Evolutionary conservation across 768 basidiomycete species (phyloP).

Genomic region (Russula compacta): DNA sequence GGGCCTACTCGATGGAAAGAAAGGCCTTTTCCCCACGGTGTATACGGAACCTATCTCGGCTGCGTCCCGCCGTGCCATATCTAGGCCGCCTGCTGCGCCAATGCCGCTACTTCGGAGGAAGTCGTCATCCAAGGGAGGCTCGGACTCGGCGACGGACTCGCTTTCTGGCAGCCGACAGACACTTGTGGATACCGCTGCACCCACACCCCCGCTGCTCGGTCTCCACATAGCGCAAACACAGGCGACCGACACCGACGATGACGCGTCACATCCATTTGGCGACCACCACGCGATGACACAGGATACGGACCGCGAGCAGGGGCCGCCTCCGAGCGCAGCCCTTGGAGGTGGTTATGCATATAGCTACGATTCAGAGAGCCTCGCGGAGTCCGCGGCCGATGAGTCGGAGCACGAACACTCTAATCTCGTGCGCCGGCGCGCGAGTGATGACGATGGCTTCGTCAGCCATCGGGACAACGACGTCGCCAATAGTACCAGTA

Average conservation of each 20-base stretch:
- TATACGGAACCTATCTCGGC: constrained; percentile 50
- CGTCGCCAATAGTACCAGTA: neutral
- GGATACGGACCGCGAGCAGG: constrained; percentile 1
- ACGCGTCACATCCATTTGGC: constrained; percentile 43
- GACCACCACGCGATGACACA: constrained; percentile 36
- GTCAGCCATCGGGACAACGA: neutral
- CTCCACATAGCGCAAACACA: constrained; percentile 33
- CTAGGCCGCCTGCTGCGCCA: constrained; percentile 22
- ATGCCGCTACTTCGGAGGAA: constrained; percentile 1
- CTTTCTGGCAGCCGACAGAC: constrained; percentile 13
- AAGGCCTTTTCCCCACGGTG: constrained; percentile 74
- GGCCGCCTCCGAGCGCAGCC: constrained; percentile 27
- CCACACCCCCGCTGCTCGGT: constrained; percentile 40
- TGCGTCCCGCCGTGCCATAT: constrained; percentile 21
- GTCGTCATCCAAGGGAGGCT: constrained; percentile 4
- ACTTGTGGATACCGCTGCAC: constrained; percentile 23
- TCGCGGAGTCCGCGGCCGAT: constrained; percentile 32
- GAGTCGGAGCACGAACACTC: constrained; percentile 36
- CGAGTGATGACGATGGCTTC: constrained; percentile 18
- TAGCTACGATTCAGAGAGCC: constrained; percentile 32
- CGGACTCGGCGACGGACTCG: constrained; percentile 4
- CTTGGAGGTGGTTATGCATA: constrained; percentile 34
- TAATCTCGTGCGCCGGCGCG: constrained; percentile 25
- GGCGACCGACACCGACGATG: constrained; percentile 20
- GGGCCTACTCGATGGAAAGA: constrained; percentile 61